phyloP scores from a whole-genome alignment of 768 basidiomycete genomes.

The Lentinula edodes region DNA sequence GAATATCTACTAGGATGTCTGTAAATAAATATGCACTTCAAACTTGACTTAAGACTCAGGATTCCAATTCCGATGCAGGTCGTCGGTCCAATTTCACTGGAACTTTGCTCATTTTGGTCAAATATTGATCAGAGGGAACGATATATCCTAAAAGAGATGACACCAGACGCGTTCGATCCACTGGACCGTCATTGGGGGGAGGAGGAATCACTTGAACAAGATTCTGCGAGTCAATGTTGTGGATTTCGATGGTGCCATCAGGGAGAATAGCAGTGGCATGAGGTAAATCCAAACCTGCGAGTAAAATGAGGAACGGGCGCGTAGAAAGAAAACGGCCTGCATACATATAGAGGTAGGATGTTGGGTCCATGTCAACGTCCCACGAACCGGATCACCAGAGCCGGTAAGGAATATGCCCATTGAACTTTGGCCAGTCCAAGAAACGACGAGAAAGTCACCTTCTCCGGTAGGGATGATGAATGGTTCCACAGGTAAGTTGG shows the following conservation, averaged over 20 bases:
- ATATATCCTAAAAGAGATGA: conserved; percentile 40
- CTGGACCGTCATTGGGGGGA: not conserved
- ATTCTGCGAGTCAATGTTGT: conserved; percentile 68
- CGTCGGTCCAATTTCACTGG: conserved; percentile 26
- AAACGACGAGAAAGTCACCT: conserved; percentile 81
- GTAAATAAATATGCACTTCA: not conserved
- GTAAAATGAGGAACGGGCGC: not conserved
- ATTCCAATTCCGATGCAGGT: not conserved
- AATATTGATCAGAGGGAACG: conserved; percentile 43
- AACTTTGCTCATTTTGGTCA: conserved; percentile 40
- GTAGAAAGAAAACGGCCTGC: conserved; percentile 22
- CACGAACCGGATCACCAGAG: conserved; percentile 83
- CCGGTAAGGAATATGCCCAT: conserved; percentile 84
- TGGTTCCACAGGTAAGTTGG: conserved; percentile 7
- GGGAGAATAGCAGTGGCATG: conserved; percentile 75
- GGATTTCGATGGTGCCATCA: conserved; percentile 75
- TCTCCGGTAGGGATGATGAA: conserved; percentile 27
- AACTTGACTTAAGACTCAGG: not conserved
- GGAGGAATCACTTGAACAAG: conserved; percentile 62
- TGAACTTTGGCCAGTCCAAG: conserved; percentile 76
- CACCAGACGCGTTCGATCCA: conserved; percentile 18
- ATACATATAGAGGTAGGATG: conserved; percentile 74
- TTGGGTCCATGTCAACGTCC: conserved; percentile 80
- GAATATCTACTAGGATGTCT: not conserved
- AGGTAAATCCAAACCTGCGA: conserved; percentile 73